These are phyloP conservation scores for Grigorovia transvaalensis DNA, from an alignment of 805 yeast species.

Conservation along the genomic window DNA sequence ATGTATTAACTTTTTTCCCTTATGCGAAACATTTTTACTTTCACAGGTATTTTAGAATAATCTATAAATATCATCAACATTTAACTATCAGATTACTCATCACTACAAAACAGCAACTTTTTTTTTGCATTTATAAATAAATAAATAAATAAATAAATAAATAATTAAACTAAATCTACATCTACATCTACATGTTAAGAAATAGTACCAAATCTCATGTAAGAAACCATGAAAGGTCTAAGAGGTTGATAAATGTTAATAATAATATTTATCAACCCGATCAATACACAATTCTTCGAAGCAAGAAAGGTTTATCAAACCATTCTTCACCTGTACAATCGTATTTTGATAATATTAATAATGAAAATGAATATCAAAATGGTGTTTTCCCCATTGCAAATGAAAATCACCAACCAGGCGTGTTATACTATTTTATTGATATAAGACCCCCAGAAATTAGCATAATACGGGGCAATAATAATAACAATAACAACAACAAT, in stretches of 20 bases:
- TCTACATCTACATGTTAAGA: background rate
- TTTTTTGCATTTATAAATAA: too few relatives aligned
- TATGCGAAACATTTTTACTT: background rate
- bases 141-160: too few relatives aligned
- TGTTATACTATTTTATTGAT: slow-evolving; percentile 10
- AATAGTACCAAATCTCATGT: background rate
- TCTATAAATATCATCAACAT: too few relatives aligned
- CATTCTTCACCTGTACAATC: slow-evolving; percentile 1
- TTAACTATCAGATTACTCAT: too few relatives aligned
- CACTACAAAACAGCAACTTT: too few relatives aligned
- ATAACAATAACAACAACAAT: background rate
- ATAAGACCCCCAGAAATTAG: slow-evolving; percentile 2
- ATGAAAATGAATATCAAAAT: background rate
- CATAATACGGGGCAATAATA: background rate
- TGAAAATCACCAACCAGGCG: slow-evolving; percentile 9
- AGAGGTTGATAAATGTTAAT: background rate
- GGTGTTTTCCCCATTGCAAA: slow-evolving; percentile 8
- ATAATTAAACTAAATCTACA: background rate
- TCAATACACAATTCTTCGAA: slow-evolving; percentile 5
- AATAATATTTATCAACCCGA: background rate
- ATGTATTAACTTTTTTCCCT: background rate
- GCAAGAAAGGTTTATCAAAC: slow-evolving; percentile 5
- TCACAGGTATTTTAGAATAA: background rate
- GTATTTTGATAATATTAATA: background rate
- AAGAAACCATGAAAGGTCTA: background rate